These are phyloP conservation scores for Steccherinum ochraceum DNA, from an alignment of 768 basidiomycete genomes.

Conservation along the genomic window DNA sequence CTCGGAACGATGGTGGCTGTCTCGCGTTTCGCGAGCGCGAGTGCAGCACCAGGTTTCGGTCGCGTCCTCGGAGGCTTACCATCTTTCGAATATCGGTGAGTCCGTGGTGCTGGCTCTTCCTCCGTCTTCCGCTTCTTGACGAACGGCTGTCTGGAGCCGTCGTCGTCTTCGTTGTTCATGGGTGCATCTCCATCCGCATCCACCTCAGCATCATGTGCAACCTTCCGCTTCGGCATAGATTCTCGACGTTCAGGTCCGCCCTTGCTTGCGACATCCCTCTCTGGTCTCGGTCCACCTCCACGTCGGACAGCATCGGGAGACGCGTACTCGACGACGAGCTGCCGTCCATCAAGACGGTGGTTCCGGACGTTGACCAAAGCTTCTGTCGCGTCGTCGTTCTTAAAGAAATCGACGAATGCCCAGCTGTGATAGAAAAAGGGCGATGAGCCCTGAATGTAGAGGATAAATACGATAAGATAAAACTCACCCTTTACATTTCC, in stretches of 20 bases:
- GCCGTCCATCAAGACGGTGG: constrained; percentile 76
- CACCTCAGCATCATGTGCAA: constrained; percentile 2
- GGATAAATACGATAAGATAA: neutral
- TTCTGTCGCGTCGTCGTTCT: constrained; percentile 70
- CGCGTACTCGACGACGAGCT: constrained; percentile 86
- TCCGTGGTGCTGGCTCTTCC: constrained; percentile 8
- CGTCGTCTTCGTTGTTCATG: constrained; percentile 5
- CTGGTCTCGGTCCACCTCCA: constrained; percentile 38
- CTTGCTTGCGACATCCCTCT: constrained; percentile 4
- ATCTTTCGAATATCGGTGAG: constrained; percentile 8
- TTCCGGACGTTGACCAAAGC: constrained; percentile 82
- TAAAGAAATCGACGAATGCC: constrained; percentile 89
- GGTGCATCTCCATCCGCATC: constrained; percentile 7
- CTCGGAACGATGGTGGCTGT: constrained; percentile 67
- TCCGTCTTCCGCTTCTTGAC: constrained; percentile 16
- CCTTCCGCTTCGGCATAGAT: constrained; percentile 4
- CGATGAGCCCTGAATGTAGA: constrained; percentile 1
- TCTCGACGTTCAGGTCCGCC: neutral
- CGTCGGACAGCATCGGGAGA: constrained; percentile 82
- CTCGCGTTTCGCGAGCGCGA: constrained; percentile 72
- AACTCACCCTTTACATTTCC: constrained; percentile 88
- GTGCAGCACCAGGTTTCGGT: constrained; percentile 71
- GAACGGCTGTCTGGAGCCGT: constrained; percentile 13
- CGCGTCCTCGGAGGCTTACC: constrained; percentile 32
- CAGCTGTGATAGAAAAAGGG: no score